These are phyloP conservation scores for Gracilariopsis chorda DNA, from an alignment of 23 red algal species.

Conservation along the genomic window DNA sequence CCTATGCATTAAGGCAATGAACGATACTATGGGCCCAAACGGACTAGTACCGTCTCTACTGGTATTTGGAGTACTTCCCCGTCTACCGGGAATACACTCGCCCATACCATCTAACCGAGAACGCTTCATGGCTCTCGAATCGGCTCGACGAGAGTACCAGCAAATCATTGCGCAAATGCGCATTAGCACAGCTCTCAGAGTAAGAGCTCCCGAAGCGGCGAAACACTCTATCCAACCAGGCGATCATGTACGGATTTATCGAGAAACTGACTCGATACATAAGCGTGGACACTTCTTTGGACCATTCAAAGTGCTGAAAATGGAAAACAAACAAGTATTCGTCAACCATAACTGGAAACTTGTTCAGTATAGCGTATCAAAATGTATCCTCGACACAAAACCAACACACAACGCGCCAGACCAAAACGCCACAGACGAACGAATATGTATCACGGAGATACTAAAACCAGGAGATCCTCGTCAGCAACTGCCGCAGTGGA, in stretches of 20 bases:
- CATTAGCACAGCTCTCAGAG: background rate
- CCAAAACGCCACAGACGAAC: too few relatives aligned
- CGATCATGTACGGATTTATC: background rate
- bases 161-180: background rate
- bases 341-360: too few relatives aligned
- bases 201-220: background rate
- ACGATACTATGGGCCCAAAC: slow-evolving; percentile 28
- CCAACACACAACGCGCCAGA: too few relatives aligned
- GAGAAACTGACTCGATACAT: too few relatives aligned
- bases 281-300: too few relatives aligned
- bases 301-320: too few relatives aligned
- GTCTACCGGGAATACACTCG: background rate
- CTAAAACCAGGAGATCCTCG: too few relatives aligned
- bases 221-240: background rate
- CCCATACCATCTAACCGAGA: background rate
- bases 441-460: too few relatives aligned
- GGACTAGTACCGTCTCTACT: slow-evolving; percentile 43
- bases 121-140: background rate
- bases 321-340: too few relatives aligned
- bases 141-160: background rate
- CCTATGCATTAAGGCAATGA: slow-evolving; percentile 3
- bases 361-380: too few relatives aligned
- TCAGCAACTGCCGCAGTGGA: too few relatives aligned
- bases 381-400: too few relatives aligned
- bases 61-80: slow-evolving; percentile 1